A percentile compares a stretch with the other conserved stretches of the same genome.
phyloP scores from a whole-genome alignment of 495 filamentous ascomycete genomes.

The Pseudomonodictys pantanalensis region DNA sequence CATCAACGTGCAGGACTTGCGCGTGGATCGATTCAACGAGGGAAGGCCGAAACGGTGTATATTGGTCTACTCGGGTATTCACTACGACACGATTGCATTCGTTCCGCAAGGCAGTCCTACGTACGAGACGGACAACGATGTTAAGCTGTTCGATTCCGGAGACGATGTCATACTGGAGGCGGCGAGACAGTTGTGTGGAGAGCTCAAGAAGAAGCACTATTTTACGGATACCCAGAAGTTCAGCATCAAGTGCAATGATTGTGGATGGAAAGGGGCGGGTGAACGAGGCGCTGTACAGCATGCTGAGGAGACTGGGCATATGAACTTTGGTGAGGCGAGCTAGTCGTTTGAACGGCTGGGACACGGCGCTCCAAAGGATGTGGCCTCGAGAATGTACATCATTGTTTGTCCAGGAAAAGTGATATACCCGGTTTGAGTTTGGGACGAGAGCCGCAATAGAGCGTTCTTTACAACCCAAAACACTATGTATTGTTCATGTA shows the following conservation, averaged over 20 bases:
- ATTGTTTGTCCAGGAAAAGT: too few species aligned
- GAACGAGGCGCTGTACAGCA: slow-evolving; percentile 68
- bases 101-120: slow-evolving; percentile 56
- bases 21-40: slow-evolving; percentile 80
- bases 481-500: not conserved
- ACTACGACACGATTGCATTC: slow-evolving; percentile 90
- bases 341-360: too few species aligned
- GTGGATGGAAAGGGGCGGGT: slow-evolving; percentile 69
- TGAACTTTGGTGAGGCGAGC: slow-evolving; percentile 65
- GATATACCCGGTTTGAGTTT: too few species aligned
- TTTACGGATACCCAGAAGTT: slow-evolving; percentile 88
- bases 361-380: too few species aligned
- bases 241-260: slow-evolving; percentile 74
- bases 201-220: slow-evolving; percentile 72
- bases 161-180: slow-evolving; percentile 68
- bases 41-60: slow-evolving; percentile 67
- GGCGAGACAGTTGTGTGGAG: slow-evolving; percentile 67
- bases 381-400: too few species aligned
- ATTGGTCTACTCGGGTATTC: slow-evolving; percentile 88
- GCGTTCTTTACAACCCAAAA: too few species aligned
- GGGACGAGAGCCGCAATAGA: not conserved
- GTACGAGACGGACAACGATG: slow-evolving; percentile 67
- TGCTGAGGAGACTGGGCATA: slow-evolving; percentile 64
- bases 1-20: slow-evolving; percentile 69
- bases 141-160: slow-evolving; percentile 68